Evolutionary conservation across 768 basidiomycete genomes (phyloP), one percentile per base, ranked within the genome.

Genomic region (Suillus hirtellus): DNA sequence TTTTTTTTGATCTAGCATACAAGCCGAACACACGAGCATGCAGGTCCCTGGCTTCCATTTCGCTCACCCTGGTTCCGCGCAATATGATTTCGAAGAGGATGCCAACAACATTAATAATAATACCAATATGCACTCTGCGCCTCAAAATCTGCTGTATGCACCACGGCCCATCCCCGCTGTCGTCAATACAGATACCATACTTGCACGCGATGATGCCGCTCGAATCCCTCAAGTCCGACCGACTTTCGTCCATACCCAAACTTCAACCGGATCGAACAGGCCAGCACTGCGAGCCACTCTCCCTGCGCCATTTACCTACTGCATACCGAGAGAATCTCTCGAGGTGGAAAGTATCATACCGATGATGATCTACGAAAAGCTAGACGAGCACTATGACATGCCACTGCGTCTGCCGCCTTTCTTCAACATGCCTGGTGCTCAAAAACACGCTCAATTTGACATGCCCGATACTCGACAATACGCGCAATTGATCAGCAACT

Each of bases 231-330:
- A 17, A 24, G 54, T 17, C 37, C 54, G 4, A 24, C 54, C 14
- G 15, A 35, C 17, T 19, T 19, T 11, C 19, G 31, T 7, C 34
- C 14, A 8, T 38, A 24, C 5, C 35, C 60, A 3, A 21, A 37
- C 60, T 56, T 8, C 21, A 21, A 56, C 11, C 2, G 27, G 24
- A 24, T 17, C 24, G 12, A 35, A 60, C 56, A 14, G 8, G 54
- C 17, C 35, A 24, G n/a, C 27, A 6, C 55, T 61, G 34, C 24
- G 17, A 31, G 40, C 59, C 14, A 27, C 15, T 47, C 50, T 37
- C 40, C 37, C 46, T 35, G 59, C 44, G 56, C 60, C 52, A 79
- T 79, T 75, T 72, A 74, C 44, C 40, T 70, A 49, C 65, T 70
- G 6, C 68, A 67, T 38, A n/a, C 19, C 34, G 7, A 54, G 31